A percentile compares a stretch with the other conserved stretches of the same genome.
phyloP scores from a whole-genome alignment of 495 filamentous ascomycete genomes.

The Acidomyces sp. region DNA sequence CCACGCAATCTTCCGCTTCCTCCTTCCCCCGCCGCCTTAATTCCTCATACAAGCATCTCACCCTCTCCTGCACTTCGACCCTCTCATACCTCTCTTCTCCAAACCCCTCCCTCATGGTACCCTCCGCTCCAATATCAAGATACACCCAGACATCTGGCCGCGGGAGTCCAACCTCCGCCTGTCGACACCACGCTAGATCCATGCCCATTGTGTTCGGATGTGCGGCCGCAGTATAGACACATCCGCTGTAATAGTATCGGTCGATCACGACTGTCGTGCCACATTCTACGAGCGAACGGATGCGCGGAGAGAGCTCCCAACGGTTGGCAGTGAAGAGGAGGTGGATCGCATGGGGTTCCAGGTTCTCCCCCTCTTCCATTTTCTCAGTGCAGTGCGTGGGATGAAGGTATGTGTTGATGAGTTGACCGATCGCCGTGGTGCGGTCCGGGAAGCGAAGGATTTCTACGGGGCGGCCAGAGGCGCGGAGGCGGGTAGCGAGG shows the following conservation, averaged over 20 bases:
- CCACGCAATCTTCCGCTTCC: constrained; percentile 24
- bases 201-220: constrained; percentile 54
- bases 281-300: constrained; percentile 30
- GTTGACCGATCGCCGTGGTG: constrained; percentile 72
- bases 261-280: constrained; percentile 75
- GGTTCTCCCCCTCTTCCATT: constrained; percentile 53
- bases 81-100: constrained; percentile 84
- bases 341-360: constrained; percentile 88
- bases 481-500: constrained; percentile 50
- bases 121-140: constrained; percentile 60
- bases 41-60: constrained; percentile 53
- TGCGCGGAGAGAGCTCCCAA: constrained; percentile 65
- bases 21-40: constrained; percentile 21
- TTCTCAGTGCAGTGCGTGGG: too few species aligned
- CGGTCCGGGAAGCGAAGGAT: constrained; percentile 85
- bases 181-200: constrained; percentile 60
- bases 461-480: constrained; percentile 49
- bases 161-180: constrained; percentile 77
- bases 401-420: constrained; percentile 84
- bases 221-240: constrained; percentile 93
- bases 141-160: constrained; percentile 81
- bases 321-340: constrained; percentile 91
- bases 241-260: constrained; percentile 86
- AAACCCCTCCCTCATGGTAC: constrained; percentile 68
- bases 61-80: constrained; percentile 65